phyloP scores from a whole-genome alignment of 768 basidiomycete species.

The Russula ochroleuca region DNA sequence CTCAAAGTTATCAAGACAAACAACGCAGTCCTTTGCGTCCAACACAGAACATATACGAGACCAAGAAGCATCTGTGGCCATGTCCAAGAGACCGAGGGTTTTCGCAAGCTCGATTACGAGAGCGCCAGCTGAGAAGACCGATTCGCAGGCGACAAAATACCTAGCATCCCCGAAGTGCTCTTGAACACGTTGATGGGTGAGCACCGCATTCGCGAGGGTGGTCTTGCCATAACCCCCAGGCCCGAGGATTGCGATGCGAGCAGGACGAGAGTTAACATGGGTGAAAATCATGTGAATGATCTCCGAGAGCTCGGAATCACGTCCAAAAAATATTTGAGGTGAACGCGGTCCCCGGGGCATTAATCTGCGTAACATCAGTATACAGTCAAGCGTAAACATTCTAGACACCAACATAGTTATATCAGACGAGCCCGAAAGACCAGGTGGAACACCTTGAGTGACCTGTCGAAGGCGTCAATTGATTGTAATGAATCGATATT shows the following conservation, averaged over 20 bases:
- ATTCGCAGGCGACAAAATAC: constrained; percentile 8
- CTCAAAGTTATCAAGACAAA: too few species aligned
- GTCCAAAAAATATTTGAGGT: not conserved
- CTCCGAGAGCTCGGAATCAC: not conserved
- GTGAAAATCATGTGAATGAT: too few species aligned
- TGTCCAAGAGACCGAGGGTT: not conserved
- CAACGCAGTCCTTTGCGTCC: not conserved
- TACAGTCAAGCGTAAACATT: too few species aligned
- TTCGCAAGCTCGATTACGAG: not conserved
- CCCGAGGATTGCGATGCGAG: constrained; percentile 9
- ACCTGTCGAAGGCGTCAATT: not conserved
- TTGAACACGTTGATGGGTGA: not conserved
- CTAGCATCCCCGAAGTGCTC: not conserved
- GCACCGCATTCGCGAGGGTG: constrained; percentile 4
- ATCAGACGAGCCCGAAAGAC: not conserved
- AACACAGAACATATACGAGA: not conserved
- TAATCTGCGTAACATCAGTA: not conserved
- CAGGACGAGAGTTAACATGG: not conserved
- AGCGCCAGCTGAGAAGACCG: not conserved
- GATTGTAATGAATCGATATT: too few species aligned
- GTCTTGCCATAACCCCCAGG: constrained; percentile 7
- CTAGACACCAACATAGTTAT: not conserved
- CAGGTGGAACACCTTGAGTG: not conserved
- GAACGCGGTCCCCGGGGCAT: not conserved
- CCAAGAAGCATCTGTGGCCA: not conserved